These are phyloP conservation scores for Suillus discolor DNA, from an alignment of 768 basidiomycete genomes.

Conservation along the genomic window DNA sequence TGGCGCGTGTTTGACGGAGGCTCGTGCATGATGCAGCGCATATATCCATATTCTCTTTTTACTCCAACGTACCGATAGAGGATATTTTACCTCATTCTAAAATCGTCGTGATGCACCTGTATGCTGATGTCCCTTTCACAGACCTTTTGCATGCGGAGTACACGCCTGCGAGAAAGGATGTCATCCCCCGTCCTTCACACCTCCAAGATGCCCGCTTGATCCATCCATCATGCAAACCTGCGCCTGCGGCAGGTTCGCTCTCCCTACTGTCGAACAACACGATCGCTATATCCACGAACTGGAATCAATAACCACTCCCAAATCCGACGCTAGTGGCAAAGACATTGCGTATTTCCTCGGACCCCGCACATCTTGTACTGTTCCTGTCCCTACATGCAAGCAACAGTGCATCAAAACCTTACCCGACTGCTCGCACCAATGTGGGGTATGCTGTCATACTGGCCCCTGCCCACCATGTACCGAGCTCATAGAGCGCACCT, in stretches of 20 bases:
- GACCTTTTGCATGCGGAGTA: conserved; percentile 72
- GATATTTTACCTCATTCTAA: not conserved
- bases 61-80: not conserved
- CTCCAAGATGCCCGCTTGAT: conserved; percentile 71
- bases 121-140: conserved; percentile 24
- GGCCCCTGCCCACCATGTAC: conserved; percentile 82
- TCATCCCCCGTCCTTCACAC: conserved; percentile 66
- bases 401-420: conserved; percentile 68
- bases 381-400: conserved; percentile 80
- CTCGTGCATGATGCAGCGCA: conserved; percentile 4
- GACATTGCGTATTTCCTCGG: conserved; percentile 33
- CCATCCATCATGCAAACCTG: conserved; percentile 71
- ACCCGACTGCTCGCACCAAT: conserved; percentile 72
- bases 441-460: conserved; percentile 69
- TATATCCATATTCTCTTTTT: not conserved
- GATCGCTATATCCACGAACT: not conserved
- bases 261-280: conserved; percentile 35
- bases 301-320: conserved; percentile 11
- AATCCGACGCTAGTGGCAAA: not conserved
- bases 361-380: conserved; percentile 58
- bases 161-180: conserved; percentile 78
- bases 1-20: conserved; percentile 43
- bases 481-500: conserved; percentile 70
- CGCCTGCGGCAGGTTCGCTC: conserved; percentile 75
- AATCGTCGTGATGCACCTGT: not conserved